Conservation (phyloP, 768 basidiomycete species). For the Chalciporus chontae region DNA sequence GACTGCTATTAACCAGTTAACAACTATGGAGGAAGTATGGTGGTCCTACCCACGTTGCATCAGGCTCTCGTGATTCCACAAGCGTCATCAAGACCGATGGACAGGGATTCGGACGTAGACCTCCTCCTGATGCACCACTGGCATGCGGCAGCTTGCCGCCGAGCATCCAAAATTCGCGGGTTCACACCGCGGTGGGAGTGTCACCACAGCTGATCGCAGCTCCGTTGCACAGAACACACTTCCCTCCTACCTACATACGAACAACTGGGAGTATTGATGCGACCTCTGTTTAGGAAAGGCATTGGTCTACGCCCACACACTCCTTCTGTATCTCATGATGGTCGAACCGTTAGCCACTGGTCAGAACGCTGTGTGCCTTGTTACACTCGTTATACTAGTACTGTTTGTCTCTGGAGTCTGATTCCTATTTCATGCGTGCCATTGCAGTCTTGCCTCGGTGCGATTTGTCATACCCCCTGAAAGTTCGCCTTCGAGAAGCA, state of each 20-base stretch:
- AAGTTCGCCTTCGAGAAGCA: not conserved
- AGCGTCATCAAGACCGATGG: constrained; percentile 1
- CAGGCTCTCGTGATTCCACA: constrained; percentile 12
- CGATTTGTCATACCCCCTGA: not conserved
- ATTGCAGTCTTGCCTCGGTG: not conserved
- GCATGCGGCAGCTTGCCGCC: constrained; percentile 7
- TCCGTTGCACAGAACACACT: constrained; percentile 18
- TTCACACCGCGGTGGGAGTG: constrained; percentile 3
- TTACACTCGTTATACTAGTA: not conserved
- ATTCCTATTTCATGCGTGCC: not conserved
- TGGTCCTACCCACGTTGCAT: not conserved
- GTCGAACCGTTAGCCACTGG: not conserved
- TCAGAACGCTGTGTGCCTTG: not conserved
- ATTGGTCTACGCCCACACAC: not conserved
- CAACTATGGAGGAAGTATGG: not conserved
- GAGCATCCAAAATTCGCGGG: constrained; percentile 15
- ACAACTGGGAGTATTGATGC: constrained; percentile 8
- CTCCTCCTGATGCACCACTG: constrained; percentile 26
- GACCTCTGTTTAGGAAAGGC: not conserved
- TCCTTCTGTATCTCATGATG: not conserved
- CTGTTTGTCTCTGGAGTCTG: no score
- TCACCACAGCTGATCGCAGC: not conserved
- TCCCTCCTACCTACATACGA: constrained; percentile 25
- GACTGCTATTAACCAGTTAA: constrained; percentile 7
- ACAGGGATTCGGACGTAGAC: constrained; percentile 14